These are phyloP conservation scores for Naganishia cerealis DNA, from an alignment of 1,284 basidiomycete species.

Conservation along the genomic window DNA sequence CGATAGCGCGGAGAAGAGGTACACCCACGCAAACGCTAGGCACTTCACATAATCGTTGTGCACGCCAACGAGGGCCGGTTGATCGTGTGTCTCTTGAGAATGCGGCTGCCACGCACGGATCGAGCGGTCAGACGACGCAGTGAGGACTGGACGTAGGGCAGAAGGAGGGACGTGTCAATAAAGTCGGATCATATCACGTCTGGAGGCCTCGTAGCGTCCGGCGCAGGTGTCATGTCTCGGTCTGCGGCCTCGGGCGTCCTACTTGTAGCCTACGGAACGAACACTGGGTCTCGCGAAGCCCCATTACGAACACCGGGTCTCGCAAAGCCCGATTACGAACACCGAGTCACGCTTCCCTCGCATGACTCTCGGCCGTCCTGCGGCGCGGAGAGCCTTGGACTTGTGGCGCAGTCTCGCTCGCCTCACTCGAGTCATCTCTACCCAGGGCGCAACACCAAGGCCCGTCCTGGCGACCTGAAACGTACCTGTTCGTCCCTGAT, in stretches of 20 bases:
- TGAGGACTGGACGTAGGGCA: constrained; percentile 66
- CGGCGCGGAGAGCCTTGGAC: no score
- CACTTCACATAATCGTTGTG: constrained; percentile 92
- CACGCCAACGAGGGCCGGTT: constrained; percentile 69
- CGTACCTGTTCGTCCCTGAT: constrained; percentile 78
- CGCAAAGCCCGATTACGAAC: no score
- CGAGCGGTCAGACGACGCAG: constrained; percentile 93
- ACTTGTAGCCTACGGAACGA: no score
- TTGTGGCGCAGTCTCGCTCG: no score
- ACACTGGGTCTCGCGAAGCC: no score
- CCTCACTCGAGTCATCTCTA: constrained; percentile 41
- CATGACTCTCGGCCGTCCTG: no score
- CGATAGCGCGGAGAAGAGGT: neutral
- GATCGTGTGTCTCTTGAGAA: constrained; percentile 61
- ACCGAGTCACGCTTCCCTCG: no score
- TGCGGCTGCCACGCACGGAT: constrained; percentile 94
- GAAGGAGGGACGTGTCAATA: neutral
- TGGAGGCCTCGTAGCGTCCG: neutral
- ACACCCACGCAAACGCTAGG: constrained; percentile 67
- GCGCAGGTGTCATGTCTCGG: no score
- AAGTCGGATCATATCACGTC: neutral
- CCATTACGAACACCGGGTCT: no score
- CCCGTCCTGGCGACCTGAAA: no score
- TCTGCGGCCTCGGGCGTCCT: no score
- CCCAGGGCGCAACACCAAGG: no score